Evolutionary conservation across 805 yeast genomes (phyloP).

Genomic region (Lipomyces yamadae): DNA sequence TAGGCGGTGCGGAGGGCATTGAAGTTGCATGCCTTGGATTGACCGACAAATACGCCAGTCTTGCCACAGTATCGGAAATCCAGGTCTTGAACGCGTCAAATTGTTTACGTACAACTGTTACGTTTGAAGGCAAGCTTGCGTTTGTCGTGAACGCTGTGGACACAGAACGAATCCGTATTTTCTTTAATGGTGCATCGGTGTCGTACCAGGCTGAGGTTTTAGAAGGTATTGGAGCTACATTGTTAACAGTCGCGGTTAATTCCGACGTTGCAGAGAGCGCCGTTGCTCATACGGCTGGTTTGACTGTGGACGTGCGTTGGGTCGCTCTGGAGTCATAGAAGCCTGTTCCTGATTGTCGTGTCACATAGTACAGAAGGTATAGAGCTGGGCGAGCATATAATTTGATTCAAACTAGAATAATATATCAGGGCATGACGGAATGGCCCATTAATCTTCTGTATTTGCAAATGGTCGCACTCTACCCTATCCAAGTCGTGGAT

Average conservation of each 20-base stretch:
- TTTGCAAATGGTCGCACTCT: too few relatives aligned
- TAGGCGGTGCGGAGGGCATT: slow-evolving; percentile 2
- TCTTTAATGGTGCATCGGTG: neutral
- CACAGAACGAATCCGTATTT: neutral
- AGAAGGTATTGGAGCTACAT: neutral
- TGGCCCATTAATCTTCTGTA: too few relatives aligned
- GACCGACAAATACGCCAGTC: slow-evolving; percentile 11
- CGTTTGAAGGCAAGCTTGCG: slow-evolving; percentile 2
- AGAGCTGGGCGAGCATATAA: neutral
- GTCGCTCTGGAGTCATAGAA: neutral
- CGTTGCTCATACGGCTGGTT: neutral
- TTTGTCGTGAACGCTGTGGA: neutral
- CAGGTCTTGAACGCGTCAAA: neutral
- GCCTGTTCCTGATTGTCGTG: neutral
- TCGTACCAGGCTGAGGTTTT: neutral
- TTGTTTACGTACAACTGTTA: neutral
- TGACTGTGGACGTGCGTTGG: neutral
- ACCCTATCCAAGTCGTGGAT: too few relatives aligned
- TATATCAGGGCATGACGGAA: too few relatives aligned
- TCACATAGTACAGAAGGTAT: too few relatives aligned
- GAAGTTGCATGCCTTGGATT: slow-evolving; percentile 14
- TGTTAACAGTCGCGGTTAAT: neutral
- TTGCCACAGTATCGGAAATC: slow-evolving; percentile 7
- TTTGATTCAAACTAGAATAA: neutral
- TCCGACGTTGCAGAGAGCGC: neutral